Evolutionary conservation across 306 rosid species (phyloP).

Genomic region (Medicago ruthenica): DNA sequence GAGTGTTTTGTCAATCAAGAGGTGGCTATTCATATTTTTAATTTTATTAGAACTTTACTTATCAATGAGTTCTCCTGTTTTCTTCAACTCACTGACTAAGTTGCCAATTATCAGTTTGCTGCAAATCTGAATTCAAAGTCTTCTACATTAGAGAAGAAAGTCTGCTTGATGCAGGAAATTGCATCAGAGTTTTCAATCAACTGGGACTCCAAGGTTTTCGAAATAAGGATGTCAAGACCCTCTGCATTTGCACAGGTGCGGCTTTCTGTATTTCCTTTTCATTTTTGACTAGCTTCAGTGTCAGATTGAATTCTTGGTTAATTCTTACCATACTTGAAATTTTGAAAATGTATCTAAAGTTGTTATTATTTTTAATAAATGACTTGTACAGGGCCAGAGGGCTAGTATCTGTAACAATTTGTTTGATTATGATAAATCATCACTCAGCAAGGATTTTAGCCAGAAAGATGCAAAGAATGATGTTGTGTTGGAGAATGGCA

Average conservation of each 20-base stretch:
- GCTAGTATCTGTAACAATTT: constrained; percentile 45
- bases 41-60: constrained; percentile 18
- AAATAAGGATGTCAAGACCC: constrained; percentile 73
- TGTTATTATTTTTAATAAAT: constrained; percentile 38
- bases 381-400: constrained; percentile 61
- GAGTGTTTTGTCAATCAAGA: constrained; percentile 67
- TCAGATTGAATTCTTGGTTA: constrained; percentile 18
- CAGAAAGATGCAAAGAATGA: constrained; percentile 57
- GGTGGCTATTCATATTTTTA: constrained; percentile 48
- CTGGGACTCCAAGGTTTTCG: constrained; percentile 85
- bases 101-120: constrained; percentile 64
- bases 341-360: constrained; percentile 33
- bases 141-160: constrained; percentile 76
- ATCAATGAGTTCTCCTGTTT: constrained; percentile 33
- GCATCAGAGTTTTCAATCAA: constrained; percentile 75
- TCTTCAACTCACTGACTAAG: constrained; percentile 39
- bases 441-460: constrained; percentile 47
- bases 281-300: constrained; percentile 18
- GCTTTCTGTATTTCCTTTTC: constrained; percentile 36
- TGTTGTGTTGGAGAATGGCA: constrained; percentile 44
- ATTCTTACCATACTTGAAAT: not conserved
- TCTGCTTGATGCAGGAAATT: constrained; percentile 78
- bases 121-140: constrained; percentile 75
- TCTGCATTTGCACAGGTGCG: constrained; percentile 62
- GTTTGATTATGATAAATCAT: constrained; percentile 46